Percentiles rank a stretch among this genome's conserved stretches.
phyloP scores from a whole-genome alignment of 352 stramenopile genomes.

The Phytopythium oedochilum region DNA sequence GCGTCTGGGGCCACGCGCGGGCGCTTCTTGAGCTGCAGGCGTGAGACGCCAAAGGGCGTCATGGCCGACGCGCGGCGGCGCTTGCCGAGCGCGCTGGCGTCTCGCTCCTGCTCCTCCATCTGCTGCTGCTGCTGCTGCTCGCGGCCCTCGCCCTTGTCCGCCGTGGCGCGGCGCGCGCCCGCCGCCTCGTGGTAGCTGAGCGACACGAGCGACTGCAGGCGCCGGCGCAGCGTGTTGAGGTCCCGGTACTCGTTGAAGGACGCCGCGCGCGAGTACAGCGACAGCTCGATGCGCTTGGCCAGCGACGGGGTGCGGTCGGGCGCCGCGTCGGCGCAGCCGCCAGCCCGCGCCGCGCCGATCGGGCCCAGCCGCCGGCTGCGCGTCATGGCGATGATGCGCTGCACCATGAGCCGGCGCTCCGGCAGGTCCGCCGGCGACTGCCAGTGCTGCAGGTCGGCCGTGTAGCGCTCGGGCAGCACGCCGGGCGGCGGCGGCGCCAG shows the following conservation, averaged over 20 bases:
- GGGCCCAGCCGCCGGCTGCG: conserved; percentile 43
- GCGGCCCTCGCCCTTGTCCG: background rate
- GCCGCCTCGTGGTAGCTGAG: conserved; percentile 86
- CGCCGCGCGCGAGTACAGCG: conserved; percentile 73
- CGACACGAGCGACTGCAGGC: conserved; percentile 80
- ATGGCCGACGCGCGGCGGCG: conserved; percentile 26
- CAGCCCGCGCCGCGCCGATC: background rate
- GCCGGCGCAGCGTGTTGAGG: conserved; percentile 73
- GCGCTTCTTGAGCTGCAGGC: conserved; percentile 32
- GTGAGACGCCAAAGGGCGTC: conserved; percentile 53
- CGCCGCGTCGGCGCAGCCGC: conserved; percentile 12
- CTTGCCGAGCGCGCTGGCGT: conserved; percentile 35
- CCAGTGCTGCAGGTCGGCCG: conserved; percentile 73
- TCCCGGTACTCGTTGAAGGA: conserved; percentile 85
- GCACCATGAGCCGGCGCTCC: conserved; percentile 77
- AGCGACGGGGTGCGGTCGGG: conserved; percentile 76
- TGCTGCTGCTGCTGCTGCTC: background rate
- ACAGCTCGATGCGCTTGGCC: conserved; percentile 84
- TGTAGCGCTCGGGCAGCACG: conserved; percentile 71
- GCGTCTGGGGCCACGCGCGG: conserved; percentile 15
- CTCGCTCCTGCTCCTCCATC: background rate
- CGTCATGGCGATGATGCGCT: conserved; percentile 87
- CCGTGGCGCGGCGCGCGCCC: conserved; percentile 38
- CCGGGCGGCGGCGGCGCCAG: conserved; percentile 33
- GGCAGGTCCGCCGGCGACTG: conserved; percentile 79